Conservation (phyloP, 1,139 yeast genomes). For the Yamadazyma blattariae region DNA sequence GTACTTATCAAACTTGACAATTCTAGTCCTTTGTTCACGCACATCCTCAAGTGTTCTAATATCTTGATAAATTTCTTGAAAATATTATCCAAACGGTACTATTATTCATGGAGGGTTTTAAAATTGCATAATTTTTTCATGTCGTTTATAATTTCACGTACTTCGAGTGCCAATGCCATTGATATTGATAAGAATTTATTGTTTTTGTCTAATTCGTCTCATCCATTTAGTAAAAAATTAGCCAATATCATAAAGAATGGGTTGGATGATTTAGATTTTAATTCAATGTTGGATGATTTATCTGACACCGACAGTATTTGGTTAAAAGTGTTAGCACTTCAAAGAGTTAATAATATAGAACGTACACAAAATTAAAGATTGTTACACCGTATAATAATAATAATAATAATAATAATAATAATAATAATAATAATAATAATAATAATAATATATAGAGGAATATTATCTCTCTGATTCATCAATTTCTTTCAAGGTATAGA, state of each 20-base stretch:
- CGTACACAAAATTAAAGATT: no score
- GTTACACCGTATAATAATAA: no score
- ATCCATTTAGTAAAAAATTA: conserved; percentile 9
- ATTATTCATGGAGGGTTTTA: conserved; percentile 38
- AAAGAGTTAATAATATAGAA: conserved; percentile 1
- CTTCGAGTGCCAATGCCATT: background rate
- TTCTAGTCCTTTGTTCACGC: conserved; percentile 7
- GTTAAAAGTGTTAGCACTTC: conserved; percentile 5
- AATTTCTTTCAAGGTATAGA: background rate
- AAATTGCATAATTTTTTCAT: conserved; percentile 23
- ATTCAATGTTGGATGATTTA: conserved; percentile 1
- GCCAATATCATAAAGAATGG: background rate
- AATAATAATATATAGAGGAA: background rate
- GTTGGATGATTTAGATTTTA: conserved; percentile 5
- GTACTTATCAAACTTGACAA: conserved; percentile 9
- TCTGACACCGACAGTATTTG: conserved; percentile 3
- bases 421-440: no score
- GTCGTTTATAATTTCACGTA: conserved; percentile 15
- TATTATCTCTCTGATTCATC: background rate
- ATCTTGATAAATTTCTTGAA: conserved; percentile 14
- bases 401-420: no score
- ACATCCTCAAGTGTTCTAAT: conserved; percentile 1
- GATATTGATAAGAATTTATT: background rate
- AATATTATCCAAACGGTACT: conserved; percentile 30
- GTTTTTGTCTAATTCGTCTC: no score